Conservation (phyloP, 2,329 filamentous ascomycete species). For the Diaporthe ampelina region DNA sequence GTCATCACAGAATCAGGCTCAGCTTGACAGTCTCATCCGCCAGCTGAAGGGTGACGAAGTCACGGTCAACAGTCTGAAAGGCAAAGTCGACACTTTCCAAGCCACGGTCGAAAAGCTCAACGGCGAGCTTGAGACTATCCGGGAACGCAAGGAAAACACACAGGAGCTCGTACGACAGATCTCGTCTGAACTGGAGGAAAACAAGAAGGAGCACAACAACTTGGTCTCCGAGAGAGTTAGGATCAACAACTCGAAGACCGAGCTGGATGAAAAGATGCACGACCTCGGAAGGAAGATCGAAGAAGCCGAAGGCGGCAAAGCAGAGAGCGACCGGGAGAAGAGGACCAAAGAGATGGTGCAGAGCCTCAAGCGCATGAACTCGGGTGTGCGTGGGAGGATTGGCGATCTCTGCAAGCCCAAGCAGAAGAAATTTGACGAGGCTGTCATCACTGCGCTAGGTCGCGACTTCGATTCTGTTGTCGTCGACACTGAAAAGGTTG, state of each 20-base stretch:
- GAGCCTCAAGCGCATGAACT: conserved; percentile 89
- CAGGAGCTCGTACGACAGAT: conserved; percentile 76
- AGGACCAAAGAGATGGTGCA: conserved; percentile 86
- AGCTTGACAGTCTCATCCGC: conserved; percentile 87
- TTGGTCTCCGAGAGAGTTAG: conserved; percentile 87
- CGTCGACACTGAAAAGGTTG: conserved; percentile 95
- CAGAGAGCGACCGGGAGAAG: conserved; percentile 86
- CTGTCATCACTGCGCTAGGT: conserved; percentile 91
- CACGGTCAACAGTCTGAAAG: conserved; percentile 88
- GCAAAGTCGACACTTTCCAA: conserved; percentile 85
- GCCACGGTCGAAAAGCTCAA: conserved; percentile 81
- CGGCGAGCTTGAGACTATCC: conserved; percentile 77
- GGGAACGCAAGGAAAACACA: conserved; percentile 75
- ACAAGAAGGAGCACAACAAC: conserved; percentile 92
- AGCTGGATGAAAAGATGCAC: conserved; percentile 92
- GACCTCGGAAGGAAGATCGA: conserved; percentile 84
- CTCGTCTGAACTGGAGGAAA: conserved; percentile 83
- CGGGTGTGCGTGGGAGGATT: conserved; percentile 90
- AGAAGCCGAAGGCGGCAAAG: conserved; percentile 86
- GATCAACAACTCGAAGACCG: conserved; percentile 84
- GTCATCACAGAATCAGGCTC: conserved; percentile 83
- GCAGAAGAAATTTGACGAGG: conserved; percentile 95
- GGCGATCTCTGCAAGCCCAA: conserved; percentile 95
- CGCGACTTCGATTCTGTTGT: conserved; percentile 95
- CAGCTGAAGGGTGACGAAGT: conserved; percentile 94